These are phyloP conservation scores for Phanerochaete sordida DNA, from an alignment of 768 basidiomycete species.

Conservation along the genomic window DNA sequence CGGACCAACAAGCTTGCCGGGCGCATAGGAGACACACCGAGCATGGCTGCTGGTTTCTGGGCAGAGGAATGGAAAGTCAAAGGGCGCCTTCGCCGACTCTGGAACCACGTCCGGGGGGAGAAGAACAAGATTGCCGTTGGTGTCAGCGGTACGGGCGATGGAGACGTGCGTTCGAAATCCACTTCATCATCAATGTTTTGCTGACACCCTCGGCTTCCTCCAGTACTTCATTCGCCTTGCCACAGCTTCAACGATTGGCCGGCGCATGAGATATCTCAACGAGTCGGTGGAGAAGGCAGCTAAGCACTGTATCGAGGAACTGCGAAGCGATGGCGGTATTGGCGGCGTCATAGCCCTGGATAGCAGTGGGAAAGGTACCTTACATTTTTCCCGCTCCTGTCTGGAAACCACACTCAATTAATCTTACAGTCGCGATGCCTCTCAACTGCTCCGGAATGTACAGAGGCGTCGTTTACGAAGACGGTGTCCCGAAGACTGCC, in stretches of 20 bases:
- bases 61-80: constrained; percentile 67
- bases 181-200: neutral
- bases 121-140: constrained; percentile 48
- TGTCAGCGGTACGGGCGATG: constrained; percentile 82
- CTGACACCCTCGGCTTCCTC: neutral
- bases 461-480: constrained; percentile 65
- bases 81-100: constrained; percentile 32
- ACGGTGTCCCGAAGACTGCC: constrained; percentile 70
- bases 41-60: constrained; percentile 80
- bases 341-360: constrained; percentile 81
- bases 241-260: constrained; percentile 63
- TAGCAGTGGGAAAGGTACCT: constrained; percentile 60
- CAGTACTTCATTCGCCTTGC: constrained; percentile 78
- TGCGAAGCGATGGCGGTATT: constrained; percentile 54
- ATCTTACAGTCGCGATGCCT: constrained; percentile 59
- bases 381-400: neutral
- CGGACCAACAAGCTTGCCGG: constrained; percentile 81
- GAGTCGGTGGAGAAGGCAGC: constrained; percentile 59
- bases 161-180: constrained; percentile 77
- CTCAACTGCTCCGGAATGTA: constrained; percentile 83
- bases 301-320: constrained; percentile 50
- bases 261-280: constrained; percentile 55
- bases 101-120: constrained; percentile 37
- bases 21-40: constrained; percentile 79
- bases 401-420: neutral